Conservation (phyloP, 345 rosid genomes). For the Boechera divaricarpa region DNA sequence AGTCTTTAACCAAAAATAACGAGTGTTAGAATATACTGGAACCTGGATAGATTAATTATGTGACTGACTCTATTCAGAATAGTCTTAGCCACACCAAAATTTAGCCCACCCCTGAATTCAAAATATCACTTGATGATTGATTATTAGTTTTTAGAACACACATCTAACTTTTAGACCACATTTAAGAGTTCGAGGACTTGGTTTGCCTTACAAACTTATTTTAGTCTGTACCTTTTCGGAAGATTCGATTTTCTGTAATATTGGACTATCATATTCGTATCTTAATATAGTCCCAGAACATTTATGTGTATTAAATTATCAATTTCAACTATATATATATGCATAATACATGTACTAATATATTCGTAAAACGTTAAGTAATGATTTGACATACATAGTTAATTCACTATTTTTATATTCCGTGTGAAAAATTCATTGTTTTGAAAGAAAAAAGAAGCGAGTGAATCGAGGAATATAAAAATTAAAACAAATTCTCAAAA, state of each 20-base stretch:
- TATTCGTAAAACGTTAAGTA: background rate
- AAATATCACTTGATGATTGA: background rate
- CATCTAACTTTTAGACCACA: no score
- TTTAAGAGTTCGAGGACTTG: no score
- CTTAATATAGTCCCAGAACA: background rate
- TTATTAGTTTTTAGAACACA: no score
- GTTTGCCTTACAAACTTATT: background rate
- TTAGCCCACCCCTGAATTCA: background rate
- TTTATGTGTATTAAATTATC: background rate
- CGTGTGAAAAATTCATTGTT: no score
- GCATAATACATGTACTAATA: background rate
- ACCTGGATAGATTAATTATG: background rate
- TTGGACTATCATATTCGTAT: conserved; percentile 13
- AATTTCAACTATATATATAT: background rate
- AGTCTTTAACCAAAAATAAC: background rate
- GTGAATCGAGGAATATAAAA: background rate
- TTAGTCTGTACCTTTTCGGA: conserved; percentile 1
- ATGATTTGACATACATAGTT: background rate
- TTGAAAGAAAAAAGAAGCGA: no score
- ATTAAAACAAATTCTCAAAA: background rate
- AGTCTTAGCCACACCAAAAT: background rate
- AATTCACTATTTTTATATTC: no score
- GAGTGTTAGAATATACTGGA: background rate
- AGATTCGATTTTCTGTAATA: conserved; percentile 26
- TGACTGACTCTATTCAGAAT: background rate